A percentile compares a stretch with the other conserved stretches of the same genome.
Evolutionary conservation across 169 alveolate genomes (phyloP).

Genomic region (Eimeria sp.): DNA sequence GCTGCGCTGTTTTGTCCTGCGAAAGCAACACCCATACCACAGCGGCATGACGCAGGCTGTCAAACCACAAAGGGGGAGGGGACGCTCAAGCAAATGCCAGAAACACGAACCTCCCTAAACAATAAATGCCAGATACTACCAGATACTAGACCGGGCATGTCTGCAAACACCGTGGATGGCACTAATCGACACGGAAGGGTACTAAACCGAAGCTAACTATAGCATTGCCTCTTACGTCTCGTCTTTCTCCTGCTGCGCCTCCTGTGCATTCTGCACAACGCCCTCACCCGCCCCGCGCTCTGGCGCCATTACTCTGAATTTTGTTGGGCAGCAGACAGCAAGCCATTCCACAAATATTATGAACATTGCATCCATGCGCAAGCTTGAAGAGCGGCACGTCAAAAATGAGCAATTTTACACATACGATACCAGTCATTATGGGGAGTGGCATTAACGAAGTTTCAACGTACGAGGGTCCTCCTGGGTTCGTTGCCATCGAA

Average conservation of each 20-base stretch:
- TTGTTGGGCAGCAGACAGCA: neutral
- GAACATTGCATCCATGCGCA: neutral
- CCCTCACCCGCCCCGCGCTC: slow-evolving; percentile 73
- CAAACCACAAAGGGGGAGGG: neutral
- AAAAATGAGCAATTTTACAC: neutral
- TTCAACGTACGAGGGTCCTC: slow-evolving; percentile 80
- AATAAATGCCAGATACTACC: neutral
- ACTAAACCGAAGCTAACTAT: neutral
- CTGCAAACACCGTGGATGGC: neutral
- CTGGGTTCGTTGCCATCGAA: slow-evolving; percentile 84
- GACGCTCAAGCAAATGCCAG: neutral
- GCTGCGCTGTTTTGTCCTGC: slow-evolving; percentile 78
- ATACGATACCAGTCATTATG: neutral
- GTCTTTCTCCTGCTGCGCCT: slow-evolving; percentile 71
- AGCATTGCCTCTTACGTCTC: slow-evolving; percentile 60
- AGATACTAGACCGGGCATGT: neutral
- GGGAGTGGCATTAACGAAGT: neutral
- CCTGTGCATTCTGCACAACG: slow-evolving; percentile 51
- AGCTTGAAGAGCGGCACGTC: neutral
- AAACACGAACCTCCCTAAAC: neutral
- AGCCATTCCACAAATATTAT: neutral
- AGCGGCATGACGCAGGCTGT: neutral
- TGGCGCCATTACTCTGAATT: slow-evolving; percentile 63
- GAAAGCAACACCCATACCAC: slow-evolving; percentile 1
- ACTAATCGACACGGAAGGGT: neutral